phyloP scores from a whole-genome alignment of 768 basidiomycete genomes.

The Tylopilus balloui region DNA sequence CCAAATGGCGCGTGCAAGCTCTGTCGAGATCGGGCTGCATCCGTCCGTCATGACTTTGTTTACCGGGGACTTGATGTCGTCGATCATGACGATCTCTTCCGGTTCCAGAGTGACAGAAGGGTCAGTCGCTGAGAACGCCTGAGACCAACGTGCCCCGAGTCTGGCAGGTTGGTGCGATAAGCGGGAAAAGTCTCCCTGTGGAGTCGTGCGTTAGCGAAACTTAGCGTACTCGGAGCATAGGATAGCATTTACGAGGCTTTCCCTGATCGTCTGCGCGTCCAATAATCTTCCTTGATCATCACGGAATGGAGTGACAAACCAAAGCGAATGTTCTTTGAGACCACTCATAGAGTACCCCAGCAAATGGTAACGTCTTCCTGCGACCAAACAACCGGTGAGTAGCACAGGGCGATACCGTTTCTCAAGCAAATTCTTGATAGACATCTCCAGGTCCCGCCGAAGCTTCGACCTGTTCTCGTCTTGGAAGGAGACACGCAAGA shows the following conservation, averaged over 20 bases:
- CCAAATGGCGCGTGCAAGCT: constrained; percentile 36
- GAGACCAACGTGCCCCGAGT: constrained; percentile 50
- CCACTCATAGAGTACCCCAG: constrained; percentile 54
- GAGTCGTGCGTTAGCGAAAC: constrained; percentile 3
- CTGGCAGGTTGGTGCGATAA: constrained; percentile 41
- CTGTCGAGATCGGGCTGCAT: constrained; percentile 42
- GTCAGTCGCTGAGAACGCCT: constrained; percentile 51
- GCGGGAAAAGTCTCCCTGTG: constrained; percentile 39
- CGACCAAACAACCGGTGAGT: constrained; percentile 34
- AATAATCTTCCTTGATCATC: constrained; percentile 21
- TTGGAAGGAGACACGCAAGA: constrained; percentile 45
- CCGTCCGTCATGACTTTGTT: constrained; percentile 47
- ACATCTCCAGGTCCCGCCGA: constrained; percentile 29
- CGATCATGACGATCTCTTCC: constrained; percentile 32
- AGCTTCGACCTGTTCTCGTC: constrained; percentile 42
- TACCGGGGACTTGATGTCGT: constrained; percentile 29
- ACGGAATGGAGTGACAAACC: constrained; percentile 44
- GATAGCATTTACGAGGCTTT: constrained; percentile 29
- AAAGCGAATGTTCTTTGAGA: constrained; percentile 44
- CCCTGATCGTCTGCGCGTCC: constrained; percentile 30
- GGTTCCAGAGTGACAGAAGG: constrained; percentile 37
- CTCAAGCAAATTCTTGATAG: constrained; percentile 31
- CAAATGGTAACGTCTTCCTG: constrained; percentile 42
- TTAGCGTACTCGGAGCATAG: neutral
- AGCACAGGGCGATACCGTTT: constrained; percentile 35